Percentiles rank a stretch among this genome's conserved stretches.
These are phyloP conservation scores for Cokeromyces recurvatus DNA, from an alignment of 371 early-diverging fungal species.

Conservation along the genomic window DNA sequence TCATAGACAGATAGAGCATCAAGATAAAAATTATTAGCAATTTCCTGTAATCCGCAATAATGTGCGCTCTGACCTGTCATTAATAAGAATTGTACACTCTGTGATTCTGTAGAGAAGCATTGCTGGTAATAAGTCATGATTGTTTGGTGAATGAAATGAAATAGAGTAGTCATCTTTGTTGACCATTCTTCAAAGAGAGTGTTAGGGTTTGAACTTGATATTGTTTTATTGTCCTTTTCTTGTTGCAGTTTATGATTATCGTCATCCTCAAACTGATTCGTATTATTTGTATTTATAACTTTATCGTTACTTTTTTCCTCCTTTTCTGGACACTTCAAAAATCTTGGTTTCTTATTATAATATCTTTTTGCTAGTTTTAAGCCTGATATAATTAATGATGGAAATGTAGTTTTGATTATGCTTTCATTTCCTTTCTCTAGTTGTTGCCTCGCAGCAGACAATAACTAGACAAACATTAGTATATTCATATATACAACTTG, in stretches of 20 bases:
- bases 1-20: slow-evolving; percentile 92
- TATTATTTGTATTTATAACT: background rate
- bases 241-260: background rate
- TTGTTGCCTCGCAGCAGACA: slow-evolving; percentile 75
- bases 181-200: slow-evolving; percentile 57
- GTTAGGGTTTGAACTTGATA: background rate
- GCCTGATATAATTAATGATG: slow-evolving; percentile 72
- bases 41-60: slow-evolving; percentile 78
- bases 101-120: slow-evolving; percentile 60
- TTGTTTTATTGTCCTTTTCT: background rate
- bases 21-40: slow-evolving; percentile 89
- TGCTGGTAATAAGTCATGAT: slow-evolving; percentile 63
- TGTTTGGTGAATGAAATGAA: slow-evolving; percentile 74
- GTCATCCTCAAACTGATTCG: background rate
- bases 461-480: slow-evolving; percentile 49
- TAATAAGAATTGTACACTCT: slow-evolving; percentile 74
- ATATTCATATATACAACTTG: too few species aligned
- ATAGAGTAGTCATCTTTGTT: slow-evolving; percentile 60
- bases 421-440: slow-evolving; percentile 73
- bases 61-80: slow-evolving; percentile 80
- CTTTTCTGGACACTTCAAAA: too few species aligned
- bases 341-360: background rate
- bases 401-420: slow-evolving; percentile 82
- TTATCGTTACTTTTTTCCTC: too few species aligned
- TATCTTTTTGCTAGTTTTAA: slow-evolving; percentile 67